Evolutionary conservation across 2,329 filamentous ascomycete species (phyloP).

Genomic region (Sporothrix luriei): DNA sequence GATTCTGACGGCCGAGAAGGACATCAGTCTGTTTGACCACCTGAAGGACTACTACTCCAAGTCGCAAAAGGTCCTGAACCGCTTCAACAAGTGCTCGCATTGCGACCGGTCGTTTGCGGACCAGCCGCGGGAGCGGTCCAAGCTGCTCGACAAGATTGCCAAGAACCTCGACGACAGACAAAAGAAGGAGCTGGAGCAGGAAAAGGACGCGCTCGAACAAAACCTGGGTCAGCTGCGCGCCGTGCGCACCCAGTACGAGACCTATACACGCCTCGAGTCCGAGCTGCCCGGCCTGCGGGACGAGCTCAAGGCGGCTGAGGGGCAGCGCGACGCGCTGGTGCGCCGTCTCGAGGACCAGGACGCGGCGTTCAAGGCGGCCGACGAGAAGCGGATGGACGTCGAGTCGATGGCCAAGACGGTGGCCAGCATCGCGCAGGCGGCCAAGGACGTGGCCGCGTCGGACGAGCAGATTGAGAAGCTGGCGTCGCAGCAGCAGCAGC

Average conservation of each 20-base stretch:
- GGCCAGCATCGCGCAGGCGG: conserved; percentile 70
- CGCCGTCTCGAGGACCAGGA: conserved; percentile 69
- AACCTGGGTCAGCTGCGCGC: conserved; percentile 63
- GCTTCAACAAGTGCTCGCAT: conserved; percentile 73
- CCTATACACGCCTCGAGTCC: conserved; percentile 63
- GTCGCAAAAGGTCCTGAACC: conserved; percentile 66
- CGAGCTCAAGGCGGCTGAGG: conserved; percentile 58
- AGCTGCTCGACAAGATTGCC: conserved; percentile 67
- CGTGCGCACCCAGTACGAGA: conserved; percentile 70
- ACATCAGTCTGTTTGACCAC: conserved; percentile 69
- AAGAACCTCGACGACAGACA: conserved; percentile 63
- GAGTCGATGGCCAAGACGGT: conserved; percentile 78
- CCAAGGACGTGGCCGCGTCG: conserved; percentile 70
- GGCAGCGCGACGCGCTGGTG: conserved; percentile 63
- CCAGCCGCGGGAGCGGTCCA: conserved; percentile 60
- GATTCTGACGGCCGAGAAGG: conserved; percentile 65
- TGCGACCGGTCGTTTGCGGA: conserved; percentile 72
- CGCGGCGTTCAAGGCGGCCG: conserved; percentile 63
- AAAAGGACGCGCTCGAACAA: conserved; percentile 61
- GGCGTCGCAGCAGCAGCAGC: conserved; percentile 65
- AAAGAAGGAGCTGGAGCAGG: conserved; percentile 57
- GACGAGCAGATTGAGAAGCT: conserved; percentile 75
- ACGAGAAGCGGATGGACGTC: conserved; percentile 56
- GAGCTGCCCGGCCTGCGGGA: conserved; percentile 71
- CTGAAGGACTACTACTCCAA: conserved; percentile 71